Conservation (phyloP, 441 rosid species). For the Gossypium davidsonii region DNA sequence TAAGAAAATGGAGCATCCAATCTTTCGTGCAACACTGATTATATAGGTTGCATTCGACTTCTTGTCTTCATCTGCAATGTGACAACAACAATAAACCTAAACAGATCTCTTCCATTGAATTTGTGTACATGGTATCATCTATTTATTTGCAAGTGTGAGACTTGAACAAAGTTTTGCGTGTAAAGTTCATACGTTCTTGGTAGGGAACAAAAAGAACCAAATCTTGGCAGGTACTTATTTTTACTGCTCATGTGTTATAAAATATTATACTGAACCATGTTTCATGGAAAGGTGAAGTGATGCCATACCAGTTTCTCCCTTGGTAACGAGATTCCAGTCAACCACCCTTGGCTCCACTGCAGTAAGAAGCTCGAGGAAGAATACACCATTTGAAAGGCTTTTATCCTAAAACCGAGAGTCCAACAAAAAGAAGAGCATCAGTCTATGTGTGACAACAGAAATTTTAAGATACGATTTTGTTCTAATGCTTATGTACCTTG, state of each 20-base stretch:
- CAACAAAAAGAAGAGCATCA: conserved; percentile 8
- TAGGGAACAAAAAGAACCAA: conserved; percentile 6
- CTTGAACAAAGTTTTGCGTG: background rate
- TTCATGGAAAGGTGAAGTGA: background rate
- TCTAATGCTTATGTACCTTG: conserved; percentile 46
- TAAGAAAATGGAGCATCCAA: conserved; percentile 95
- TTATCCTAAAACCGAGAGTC: conserved; percentile 51
- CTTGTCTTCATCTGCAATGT: conserved; percentile 82
- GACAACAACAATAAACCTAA: conserved; percentile 18
- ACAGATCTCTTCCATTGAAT: background rate
- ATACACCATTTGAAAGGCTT: conserved; percentile 68
- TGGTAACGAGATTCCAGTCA: conserved; percentile 85
- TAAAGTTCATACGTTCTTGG: background rate
- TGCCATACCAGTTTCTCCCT: conserved; percentile 64
- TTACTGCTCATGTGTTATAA: background rate
- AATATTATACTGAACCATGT: background rate
- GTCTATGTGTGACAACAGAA: background rate
- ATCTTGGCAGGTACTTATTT: background rate
- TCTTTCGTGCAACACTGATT: conserved; percentile 93
- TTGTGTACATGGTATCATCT: background rate
- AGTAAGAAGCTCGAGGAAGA: conserved; percentile 86
- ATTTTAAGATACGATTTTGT: background rate
- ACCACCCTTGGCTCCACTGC: conserved; percentile 92
- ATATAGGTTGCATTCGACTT: conserved; percentile 87
- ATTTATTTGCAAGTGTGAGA: background rate